phyloP scores from a whole-genome alignment of 345 rosid genomes.

The Brassica nigra region DNA sequence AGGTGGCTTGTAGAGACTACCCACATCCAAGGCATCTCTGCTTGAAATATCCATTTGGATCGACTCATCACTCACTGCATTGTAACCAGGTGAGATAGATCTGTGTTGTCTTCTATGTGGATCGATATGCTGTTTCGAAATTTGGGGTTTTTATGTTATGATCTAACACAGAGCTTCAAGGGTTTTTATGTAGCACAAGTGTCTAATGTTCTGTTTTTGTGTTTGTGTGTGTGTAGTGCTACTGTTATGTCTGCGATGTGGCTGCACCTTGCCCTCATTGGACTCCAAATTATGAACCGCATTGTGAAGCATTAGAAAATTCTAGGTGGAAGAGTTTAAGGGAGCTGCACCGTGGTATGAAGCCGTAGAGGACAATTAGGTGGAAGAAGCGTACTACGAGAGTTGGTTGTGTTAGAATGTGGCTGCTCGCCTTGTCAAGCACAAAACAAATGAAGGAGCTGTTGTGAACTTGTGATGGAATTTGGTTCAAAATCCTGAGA shows the following conservation, averaged over 20 bases:
- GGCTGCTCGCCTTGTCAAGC: background rate
- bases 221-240: slow-evolving; percentile 50
- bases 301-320: slow-evolving; percentile 54
- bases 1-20: slow-evolving; percentile 81
- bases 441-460: background rate
- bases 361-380: slow-evolving; percentile 33
- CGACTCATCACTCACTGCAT: slow-evolving; percentile 46
- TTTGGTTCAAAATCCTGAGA: slow-evolving; percentile 5
- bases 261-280: slow-evolving; percentile 65
- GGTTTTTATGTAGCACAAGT: background rate
- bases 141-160: background rate
- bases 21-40: slow-evolving; percentile 84
- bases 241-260: slow-evolving; percentile 65
- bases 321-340: background rate
- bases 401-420: background rate
- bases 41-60: slow-evolving; percentile 52
- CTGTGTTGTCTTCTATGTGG: background rate
- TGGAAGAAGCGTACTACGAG: slow-evolving; percentile 1
- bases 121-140: too few species aligned
- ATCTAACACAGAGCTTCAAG: background rate
- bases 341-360: slow-evolving; percentile 39
- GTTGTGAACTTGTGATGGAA: background rate
- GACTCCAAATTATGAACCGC: slow-evolving; percentile 25
- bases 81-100: slow-evolving; percentile 50
- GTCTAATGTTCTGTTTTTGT: background rate